Evolutionary conservation across 2,329 filamentous ascomycete species (phyloP).

Genomic region (Aspergillus puulaauensis): DNA sequence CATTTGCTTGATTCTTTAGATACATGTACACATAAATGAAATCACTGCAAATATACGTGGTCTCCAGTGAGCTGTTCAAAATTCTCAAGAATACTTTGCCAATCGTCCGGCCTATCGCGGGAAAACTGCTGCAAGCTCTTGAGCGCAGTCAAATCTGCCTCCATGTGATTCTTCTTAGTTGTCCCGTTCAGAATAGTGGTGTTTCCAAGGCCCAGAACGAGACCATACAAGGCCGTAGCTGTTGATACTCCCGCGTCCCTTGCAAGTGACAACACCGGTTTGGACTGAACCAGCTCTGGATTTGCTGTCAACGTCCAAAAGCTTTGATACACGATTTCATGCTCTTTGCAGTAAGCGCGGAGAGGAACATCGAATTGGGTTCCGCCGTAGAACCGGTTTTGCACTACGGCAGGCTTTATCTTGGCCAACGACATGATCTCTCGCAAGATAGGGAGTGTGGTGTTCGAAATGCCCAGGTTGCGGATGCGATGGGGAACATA

Average conservation of each 20-base stretch:
- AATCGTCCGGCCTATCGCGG: conserved; percentile 47
- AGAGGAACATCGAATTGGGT: conserved; percentile 62
- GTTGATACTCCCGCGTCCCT: conserved; percentile 39
- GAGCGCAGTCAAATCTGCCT: conserved; percentile 50
- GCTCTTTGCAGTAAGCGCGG: conserved; percentile 55
- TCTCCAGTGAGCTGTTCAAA: conserved; percentile 50
- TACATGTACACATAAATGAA: no score
- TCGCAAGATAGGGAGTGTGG: conserved; percentile 57
- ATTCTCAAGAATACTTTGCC: conserved; percentile 47
- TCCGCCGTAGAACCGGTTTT: conserved; percentile 69
- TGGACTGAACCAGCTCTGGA: conserved; percentile 48
- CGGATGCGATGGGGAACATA: conserved; percentile 67
- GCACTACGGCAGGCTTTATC: conserved; percentile 64
- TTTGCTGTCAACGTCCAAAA: conserved; percentile 65
- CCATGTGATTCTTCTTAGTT: conserved; percentile 53
- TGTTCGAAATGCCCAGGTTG: conserved; percentile 74
- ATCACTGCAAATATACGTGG: conserved; percentile 8
- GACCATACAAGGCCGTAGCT: conserved; percentile 54
- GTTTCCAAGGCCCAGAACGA: conserved; percentile 55
- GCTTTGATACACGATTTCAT: conserved; percentile 56
- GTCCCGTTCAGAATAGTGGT: conserved; percentile 58
- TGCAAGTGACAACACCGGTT: conserved; percentile 53
- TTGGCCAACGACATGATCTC: conserved; percentile 46
- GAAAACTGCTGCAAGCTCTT: conserved; percentile 44
- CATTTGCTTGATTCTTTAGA: background rate